These are phyloP conservation scores for Leucogyrophana mollusca DNA, from an alignment of 768 basidiomycete species.

Conservation along the genomic window DNA sequence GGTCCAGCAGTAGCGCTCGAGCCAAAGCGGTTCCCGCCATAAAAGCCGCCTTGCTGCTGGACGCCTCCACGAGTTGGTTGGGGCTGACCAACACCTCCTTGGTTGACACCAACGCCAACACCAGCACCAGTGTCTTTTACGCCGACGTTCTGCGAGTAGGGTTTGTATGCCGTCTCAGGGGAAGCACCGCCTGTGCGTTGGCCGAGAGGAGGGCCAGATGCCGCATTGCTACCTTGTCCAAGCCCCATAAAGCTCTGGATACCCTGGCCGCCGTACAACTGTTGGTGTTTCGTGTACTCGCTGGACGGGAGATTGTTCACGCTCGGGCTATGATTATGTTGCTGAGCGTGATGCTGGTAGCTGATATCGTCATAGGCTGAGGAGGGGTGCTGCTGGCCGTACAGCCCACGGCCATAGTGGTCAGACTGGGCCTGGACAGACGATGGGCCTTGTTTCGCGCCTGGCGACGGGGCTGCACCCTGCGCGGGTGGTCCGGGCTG, in stretches of 20 bases:
- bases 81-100: slow-evolving; percentile 34
- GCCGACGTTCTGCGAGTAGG: slow-evolving; percentile 52
- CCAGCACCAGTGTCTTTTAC: slow-evolving; percentile 59
- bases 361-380: slow-evolving; percentile 50
- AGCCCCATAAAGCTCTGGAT: slow-evolving; percentile 75
- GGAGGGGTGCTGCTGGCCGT: slow-evolving; percentile 60
- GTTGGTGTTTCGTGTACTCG: slow-evolving; percentile 46
- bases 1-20: slow-evolving; percentile 44
- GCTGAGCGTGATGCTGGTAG: slow-evolving; percentile 54
- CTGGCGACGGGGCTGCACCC: slow-evolving; percentile 61
- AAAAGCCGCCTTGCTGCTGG: slow-evolving; percentile 50
- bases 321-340: slow-evolving; percentile 53
- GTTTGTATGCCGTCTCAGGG: slow-evolving; percentile 75
- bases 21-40: slow-evolving; percentile 42
- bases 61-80: slow-evolving; percentile 42
- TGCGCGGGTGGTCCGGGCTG: slow-evolving; percentile 70
- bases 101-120: slow-evolving; percentile 42
- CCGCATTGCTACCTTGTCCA: slow-evolving; percentile 38
- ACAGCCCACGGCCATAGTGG: slow-evolving; percentile 62
- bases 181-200: slow-evolving; percentile 51
- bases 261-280: slow-evolving; percentile 49
- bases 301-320: slow-evolving; percentile 37
- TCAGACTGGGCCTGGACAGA: slow-evolving; percentile 52
- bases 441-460: slow-evolving; percentile 61
- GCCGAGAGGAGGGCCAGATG: slow-evolving; percentile 46